Evolutionary conservation across 202 grass and related monocot species (phyloP), one percentile per base, ranked within the genome.

Genomic region (Musa balbisiana): DNA sequence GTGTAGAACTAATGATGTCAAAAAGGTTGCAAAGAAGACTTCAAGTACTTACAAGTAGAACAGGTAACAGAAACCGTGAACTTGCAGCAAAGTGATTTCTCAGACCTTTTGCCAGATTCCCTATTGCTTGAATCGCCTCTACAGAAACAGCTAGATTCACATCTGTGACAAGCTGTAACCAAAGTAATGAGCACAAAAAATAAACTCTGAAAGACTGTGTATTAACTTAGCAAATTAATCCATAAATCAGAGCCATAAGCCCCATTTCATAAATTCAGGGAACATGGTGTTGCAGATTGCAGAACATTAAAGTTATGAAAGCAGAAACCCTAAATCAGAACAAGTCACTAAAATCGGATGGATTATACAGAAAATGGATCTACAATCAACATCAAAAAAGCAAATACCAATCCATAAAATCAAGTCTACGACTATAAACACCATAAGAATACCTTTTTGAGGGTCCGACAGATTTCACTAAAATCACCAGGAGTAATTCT

Each of bases 61-160:
- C 85, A 62, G 95, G 89, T 63, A 99, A 85, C 24, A 99, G 72
- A 91, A 87, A 84, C 54, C 95, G 84, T 72, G 95, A 91, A 82
- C 85, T 93, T 73, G 80, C 92, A 74, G 85, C 84, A 94, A 94
- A 99, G 78, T 99, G 83, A 22, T 79, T 85, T 78, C 95, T 92
- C 81, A 99, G 78, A 81, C 95, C 95, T 84, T 76, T 94, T 26
- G 95, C 85, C 76, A 99, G 84, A 87, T 99, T 94, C 69, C 95
- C 95, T 80, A 95, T 94, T 43, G 95, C 91, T 74, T 94, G 91
- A 68, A 90, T 86, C 19, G 91, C 95, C 86, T 99, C 95, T 62
- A 99, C 91, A 14, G 95, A 83, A 83, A 99, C 95, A 63, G 89
- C 95, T 77, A 99, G 83, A 94, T 99, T 99, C 52, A 99, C 75